Base-by-base conservation (phyloP, 805 yeast species). In the Hyphopichia homilentoma region DNA sequence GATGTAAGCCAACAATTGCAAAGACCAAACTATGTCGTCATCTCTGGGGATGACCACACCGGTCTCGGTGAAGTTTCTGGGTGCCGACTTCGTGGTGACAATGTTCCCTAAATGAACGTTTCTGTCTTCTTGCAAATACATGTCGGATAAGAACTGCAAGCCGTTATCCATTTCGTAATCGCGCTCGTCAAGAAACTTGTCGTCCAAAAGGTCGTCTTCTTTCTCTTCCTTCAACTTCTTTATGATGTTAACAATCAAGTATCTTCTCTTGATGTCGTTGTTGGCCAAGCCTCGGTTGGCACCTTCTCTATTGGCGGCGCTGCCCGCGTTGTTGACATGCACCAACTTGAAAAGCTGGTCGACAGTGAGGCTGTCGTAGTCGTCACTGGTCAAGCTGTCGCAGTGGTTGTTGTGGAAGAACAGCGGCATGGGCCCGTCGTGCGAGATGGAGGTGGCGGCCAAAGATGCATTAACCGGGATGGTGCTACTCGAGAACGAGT, bases 1-100 rank as follows among this genome's bases (percentile, higher is more conserved):
- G 25, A 89, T 85, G 57, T 88, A 90, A 9, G 97, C 97, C 31
- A 93, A 59, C 14, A 93, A 69, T 57, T 90, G 97, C 33, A 90
- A 65, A 4, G 95, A 83, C 96, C 96, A 88, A 22, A 87, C 80
- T 12, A 90, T 85, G 52, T 90, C 98, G 53, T 90, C 97, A 41
- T 85, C 95, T 35, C 86, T 75, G 1, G 97, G 97, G 5, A 88
- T 73, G n/a, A 89, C 70, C 15, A 80, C 77, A 2, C 95, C 95
- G 25, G 82, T 59, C 16, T 63, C 68, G 11, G 70, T 64, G 40
- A 66, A 66, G 34, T 45, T 60, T 30, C 73, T 32, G 1, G 59
- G 61, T 6, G 69, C 61, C 21, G 53, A 47, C 40, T 61, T 52
- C 2, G 61, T 41, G 36, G 54, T 58, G 16, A 52, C 43, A 29